Conservation (phyloP, 2,329 filamentous ascomycete genomes). For the Aspergillus arachidicola region DNA sequence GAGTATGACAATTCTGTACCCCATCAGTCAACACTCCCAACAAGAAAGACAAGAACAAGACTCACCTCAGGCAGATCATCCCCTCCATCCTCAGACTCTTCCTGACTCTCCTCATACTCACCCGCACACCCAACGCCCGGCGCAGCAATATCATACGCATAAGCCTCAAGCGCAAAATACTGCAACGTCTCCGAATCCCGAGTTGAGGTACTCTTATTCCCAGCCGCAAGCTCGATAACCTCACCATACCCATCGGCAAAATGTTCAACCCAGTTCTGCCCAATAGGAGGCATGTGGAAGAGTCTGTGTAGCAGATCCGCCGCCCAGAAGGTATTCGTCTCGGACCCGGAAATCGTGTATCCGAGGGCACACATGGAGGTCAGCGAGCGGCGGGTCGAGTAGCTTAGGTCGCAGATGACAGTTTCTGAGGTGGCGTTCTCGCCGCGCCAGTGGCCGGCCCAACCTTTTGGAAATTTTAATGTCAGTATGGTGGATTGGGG, state of each 20-base stretch:
- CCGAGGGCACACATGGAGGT: slow-evolving; percentile 63
- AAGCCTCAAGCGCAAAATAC: slow-evolving; percentile 69
- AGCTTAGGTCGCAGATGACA: slow-evolving; percentile 69
- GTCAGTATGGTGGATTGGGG: not conserved
- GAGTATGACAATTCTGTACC: slow-evolving; percentile 44
- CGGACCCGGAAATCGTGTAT: slow-evolving; percentile 61
- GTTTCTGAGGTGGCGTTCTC: slow-evolving; percentile 66
- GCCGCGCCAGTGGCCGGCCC: slow-evolving; percentile 70
- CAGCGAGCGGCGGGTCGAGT: slow-evolving; percentile 59
- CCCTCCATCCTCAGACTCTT: slow-evolving; percentile 3
- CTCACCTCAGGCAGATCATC: slow-evolving; percentile 32
- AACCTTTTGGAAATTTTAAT: slow-evolving; percentile 47
- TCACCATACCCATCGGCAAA: slow-evolving; percentile 62
- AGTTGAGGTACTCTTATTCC: slow-evolving; percentile 52
- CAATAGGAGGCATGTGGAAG: slow-evolving; percentile 63
- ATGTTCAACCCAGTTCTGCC: slow-evolving; percentile 64
- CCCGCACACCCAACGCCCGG: slow-evolving; percentile 66
- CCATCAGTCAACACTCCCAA: slow-evolving; percentile 7
- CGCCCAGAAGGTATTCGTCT: slow-evolving; percentile 66
- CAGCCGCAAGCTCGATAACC: slow-evolving; percentile 56
- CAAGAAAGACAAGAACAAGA: not conserved
- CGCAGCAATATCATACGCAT: slow-evolving; percentile 65
- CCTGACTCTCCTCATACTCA: slow-evolving; percentile 12
- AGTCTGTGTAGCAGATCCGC: slow-evolving; percentile 69
- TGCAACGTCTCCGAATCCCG: slow-evolving; percentile 66